These are phyloP conservation scores for Polychaeton citri DNA, from an alignment of 2,329 filamentous ascomycete genomes.

Conservation along the genomic window DNA sequence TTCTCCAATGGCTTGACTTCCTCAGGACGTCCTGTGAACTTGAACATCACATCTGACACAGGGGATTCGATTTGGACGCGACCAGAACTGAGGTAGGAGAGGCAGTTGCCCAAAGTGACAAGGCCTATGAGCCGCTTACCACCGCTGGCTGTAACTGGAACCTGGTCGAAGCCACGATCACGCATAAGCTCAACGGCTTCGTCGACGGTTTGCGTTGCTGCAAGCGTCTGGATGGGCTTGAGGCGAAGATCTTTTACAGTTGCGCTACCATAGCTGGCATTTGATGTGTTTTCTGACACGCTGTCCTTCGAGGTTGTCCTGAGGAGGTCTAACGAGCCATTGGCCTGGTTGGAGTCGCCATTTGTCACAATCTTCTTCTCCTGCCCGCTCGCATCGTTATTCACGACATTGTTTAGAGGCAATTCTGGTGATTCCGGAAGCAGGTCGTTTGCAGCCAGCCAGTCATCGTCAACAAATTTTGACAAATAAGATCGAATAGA, in stretches of 20 bases:
- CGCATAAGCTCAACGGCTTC: conserved; percentile 96
- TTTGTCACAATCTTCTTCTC: conserved; percentile 10
- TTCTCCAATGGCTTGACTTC: conserved; percentile 85
- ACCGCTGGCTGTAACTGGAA: conserved; percentile 67
- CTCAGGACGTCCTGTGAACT: conserved; percentile 65
- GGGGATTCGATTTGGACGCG: conserved; percentile 60
- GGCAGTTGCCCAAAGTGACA: conserved; percentile 85
- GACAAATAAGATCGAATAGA: conserved; percentile 94
- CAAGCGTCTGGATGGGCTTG: conserved; percentile 84
- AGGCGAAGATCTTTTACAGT: conserved; percentile 74
- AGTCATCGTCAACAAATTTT: conserved; percentile 98
- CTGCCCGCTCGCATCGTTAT: conserved; percentile 13
- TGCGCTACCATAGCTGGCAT: conserved; percentile 48
- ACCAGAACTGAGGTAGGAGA: conserved; percentile 77
- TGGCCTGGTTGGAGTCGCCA: conserved; percentile 1
- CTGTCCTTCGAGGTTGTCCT: conserved; percentile 2
- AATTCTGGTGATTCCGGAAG: conserved; percentile 45
- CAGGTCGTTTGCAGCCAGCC: conserved; percentile 92
- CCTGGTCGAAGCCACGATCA: conserved; percentile 94
- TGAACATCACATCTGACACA: conserved; percentile 89
- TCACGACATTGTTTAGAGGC: conserved; percentile 22
- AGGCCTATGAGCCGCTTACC: conserved; percentile 66
- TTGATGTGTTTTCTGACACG: conserved; percentile 24
- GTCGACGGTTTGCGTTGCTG: conserved; percentile 56
- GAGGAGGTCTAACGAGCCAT: conserved; percentile 1